Evolutionary conservation across 1,284 basidiomycete species (phyloP).

Genomic region (Tilletiopsis washingtonensis): DNA sequence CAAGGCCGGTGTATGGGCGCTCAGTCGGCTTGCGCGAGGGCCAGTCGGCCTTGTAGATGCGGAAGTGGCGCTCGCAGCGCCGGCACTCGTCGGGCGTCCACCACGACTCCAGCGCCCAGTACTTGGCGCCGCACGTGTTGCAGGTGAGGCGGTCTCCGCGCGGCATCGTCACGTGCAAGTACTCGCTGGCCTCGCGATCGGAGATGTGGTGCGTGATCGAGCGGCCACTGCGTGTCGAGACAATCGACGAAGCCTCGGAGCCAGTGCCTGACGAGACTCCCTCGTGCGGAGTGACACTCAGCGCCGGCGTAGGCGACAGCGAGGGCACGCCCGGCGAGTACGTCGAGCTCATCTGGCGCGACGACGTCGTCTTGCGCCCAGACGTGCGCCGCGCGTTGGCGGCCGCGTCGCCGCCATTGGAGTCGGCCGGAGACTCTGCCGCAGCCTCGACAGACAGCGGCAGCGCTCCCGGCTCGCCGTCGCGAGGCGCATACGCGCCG

Average conservation of each 20-base stretch:
- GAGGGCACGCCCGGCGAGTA: not conserved
- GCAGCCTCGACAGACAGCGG: not conserved
- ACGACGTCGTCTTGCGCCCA: not conserved
- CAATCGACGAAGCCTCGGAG: not conserved
- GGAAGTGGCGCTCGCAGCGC: constrained; percentile 44
- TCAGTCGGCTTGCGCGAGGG: constrained; percentile 19
- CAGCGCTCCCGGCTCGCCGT: not conserved
- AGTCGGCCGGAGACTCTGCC: too few relatives aligned
- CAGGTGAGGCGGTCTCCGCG: constrained; percentile 31
- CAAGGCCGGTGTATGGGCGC: not conserved
- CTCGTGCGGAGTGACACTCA: too few relatives aligned
- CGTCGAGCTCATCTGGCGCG: not conserved
- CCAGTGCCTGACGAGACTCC: too few relatives aligned
- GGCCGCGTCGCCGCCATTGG: not conserved
- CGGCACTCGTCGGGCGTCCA: constrained; percentile 45
- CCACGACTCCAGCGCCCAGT: constrained; percentile 44
- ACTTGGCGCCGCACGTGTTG: constrained; percentile 36
- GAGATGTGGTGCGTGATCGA: not conserved
- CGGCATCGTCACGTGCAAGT: not conserved
- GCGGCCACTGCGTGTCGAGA: not conserved
- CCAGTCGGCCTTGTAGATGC: constrained; percentile 45
- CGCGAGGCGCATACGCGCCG: constrained; percentile 53
- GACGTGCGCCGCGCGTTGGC: too few relatives aligned
- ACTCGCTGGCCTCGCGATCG: constrained; percentile 1
- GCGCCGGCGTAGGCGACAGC: constrained; percentile 1